Conservation (phyloP, 768 basidiomycete genomes). For the Hericium rajendrae region DNA sequence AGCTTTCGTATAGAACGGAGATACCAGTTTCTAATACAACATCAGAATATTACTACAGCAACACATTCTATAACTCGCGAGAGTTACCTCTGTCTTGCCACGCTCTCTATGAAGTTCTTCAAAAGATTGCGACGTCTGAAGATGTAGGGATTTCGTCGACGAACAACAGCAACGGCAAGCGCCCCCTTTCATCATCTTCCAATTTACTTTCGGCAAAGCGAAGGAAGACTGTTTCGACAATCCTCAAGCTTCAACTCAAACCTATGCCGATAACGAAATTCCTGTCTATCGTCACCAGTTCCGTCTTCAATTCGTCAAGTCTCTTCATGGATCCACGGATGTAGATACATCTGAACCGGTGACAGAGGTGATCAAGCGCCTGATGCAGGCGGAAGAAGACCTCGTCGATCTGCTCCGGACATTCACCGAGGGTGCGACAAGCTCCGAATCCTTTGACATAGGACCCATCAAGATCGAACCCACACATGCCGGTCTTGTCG, state of each 20-base stretch:
- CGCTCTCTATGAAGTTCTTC: not conserved
- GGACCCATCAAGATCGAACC: not conserved
- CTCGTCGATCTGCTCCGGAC: not conserved
- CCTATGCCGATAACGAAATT: not conserved
- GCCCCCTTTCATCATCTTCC: not conserved
- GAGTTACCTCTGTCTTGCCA: not conserved
- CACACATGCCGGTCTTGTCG: too few species aligned
- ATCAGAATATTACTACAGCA: not conserved
- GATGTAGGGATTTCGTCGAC: not conserved
- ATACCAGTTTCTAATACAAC: too few species aligned
- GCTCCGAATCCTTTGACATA: slow-evolving; percentile 3
- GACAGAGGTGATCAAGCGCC: too few species aligned
- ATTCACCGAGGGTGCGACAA: too few species aligned
- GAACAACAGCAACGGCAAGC: not conserved
- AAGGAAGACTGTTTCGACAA: not conserved
- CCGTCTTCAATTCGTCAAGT: not conserved
- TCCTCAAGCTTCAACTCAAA: too few species aligned
- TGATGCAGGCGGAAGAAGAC: not conserved
- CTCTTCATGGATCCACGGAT: not conserved
- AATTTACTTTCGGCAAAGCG: not conserved
- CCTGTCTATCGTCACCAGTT: not conserved
- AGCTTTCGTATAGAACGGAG: not conserved
- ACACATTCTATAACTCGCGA: too few species aligned
- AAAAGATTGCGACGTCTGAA: not conserved
- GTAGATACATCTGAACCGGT: too few species aligned